These are phyloP conservation scores for Penicillium lagena DNA, from an alignment of 495 filamentous ascomycete species.

Conservation along the genomic window DNA sequence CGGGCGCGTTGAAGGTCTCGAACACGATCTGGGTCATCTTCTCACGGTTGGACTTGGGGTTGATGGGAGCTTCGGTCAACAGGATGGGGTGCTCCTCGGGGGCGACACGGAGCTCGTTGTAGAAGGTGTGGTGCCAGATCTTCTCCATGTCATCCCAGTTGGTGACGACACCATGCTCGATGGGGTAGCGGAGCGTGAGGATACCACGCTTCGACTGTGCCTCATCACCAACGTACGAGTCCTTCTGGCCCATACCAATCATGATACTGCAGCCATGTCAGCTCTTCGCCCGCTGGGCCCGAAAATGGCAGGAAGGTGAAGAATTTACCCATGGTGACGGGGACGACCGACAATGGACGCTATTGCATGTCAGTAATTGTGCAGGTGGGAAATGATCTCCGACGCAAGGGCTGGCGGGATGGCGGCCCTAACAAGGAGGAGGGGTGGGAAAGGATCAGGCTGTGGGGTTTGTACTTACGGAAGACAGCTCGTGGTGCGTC, in stretches of 20 bases:
- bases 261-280: slow-evolving; percentile 70
- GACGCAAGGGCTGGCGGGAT: slow-evolving; percentile 27
- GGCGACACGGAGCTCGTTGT: slow-evolving; percentile 99
- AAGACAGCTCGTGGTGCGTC: slow-evolving; percentile 99
- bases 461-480: slow-evolving; percentile 70
- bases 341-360: slow-evolving; percentile 99
- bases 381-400: slow-evolving; percentile 2
- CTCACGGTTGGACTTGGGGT: slow-evolving; percentile 99
- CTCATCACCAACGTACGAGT: slow-evolving; percentile 99
- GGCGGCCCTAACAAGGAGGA: slow-evolving; percentile 9
- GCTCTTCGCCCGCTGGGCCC: slow-evolving; percentile 9
- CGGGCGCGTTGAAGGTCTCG: slow-evolving; percentile 99
- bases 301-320: slow-evolving; percentile 3
- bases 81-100: slow-evolving; percentile 99
- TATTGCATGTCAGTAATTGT: slow-evolving; percentile 26
- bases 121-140: slow-evolving; percentile 99
- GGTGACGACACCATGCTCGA: slow-evolving; percentile 99
- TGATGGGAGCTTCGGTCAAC: slow-evolving; percentile 98
- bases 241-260: slow-evolving; percentile 99
- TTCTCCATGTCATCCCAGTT: slow-evolving; percentile 99
- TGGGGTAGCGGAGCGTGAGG: slow-evolving; percentile 96
- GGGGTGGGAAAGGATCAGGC: slow-evolving; percentile 10
- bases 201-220: slow-evolving; percentile 99
- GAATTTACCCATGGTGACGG: slow-evolving; percentile 96
- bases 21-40: slow-evolving; percentile 99